A percentile compares a stretch with the other conserved stretches of the same genome.
phyloP scores from a whole-genome alignment of 2,329 filamentous ascomycete genomes.

The Pezicula neosporulosa region DNA sequence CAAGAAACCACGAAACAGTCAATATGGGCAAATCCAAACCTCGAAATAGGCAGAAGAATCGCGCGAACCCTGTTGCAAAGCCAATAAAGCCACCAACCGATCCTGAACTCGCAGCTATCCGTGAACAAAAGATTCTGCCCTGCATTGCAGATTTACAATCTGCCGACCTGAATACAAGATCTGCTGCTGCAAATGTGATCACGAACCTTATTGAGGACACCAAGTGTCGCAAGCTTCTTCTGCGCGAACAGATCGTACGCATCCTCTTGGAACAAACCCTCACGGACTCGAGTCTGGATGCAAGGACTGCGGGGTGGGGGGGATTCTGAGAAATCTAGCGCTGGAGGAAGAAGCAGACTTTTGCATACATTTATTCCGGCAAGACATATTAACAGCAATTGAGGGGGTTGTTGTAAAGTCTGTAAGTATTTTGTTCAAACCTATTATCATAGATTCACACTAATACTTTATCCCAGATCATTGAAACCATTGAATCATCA shows the following conservation, averaged over 20 bases:
- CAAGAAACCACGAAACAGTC: neutral
- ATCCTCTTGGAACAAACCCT: conserved; percentile 61
- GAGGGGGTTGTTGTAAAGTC: conserved; percentile 49
- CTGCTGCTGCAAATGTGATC: conserved; percentile 55
- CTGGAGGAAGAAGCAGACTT: conserved; percentile 65
- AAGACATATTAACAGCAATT: conserved; percentile 59
- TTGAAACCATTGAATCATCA: conserved; percentile 26
- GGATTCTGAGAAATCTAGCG: conserved; percentile 57
- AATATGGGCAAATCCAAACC: conserved; percentile 57
- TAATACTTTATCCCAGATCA: conserved; percentile 20
- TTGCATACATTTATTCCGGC: conserved; percentile 60
- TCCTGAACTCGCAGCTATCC: conserved; percentile 59
- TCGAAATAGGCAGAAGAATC: conserved; percentile 46
- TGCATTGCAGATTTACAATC: conserved; percentile 58
- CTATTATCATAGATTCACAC: neutral
- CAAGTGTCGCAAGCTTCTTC: conserved; percentile 59
- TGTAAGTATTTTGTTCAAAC: conserved; percentile 34
- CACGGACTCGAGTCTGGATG: conserved; percentile 59
- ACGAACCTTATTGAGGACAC: conserved; percentile 59
- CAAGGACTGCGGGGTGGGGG: conserved; percentile 66
- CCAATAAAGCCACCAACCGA: conserved; percentile 58
- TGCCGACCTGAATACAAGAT: conserved; percentile 55
- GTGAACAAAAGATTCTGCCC: conserved; percentile 61
- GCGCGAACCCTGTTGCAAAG: conserved; percentile 54
- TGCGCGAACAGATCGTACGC: conserved; percentile 63